Evolutionary conservation across 1,284 basidiomycete species (phyloP).

Genomic region (Phellopilus nigrolimitatus): DNA sequence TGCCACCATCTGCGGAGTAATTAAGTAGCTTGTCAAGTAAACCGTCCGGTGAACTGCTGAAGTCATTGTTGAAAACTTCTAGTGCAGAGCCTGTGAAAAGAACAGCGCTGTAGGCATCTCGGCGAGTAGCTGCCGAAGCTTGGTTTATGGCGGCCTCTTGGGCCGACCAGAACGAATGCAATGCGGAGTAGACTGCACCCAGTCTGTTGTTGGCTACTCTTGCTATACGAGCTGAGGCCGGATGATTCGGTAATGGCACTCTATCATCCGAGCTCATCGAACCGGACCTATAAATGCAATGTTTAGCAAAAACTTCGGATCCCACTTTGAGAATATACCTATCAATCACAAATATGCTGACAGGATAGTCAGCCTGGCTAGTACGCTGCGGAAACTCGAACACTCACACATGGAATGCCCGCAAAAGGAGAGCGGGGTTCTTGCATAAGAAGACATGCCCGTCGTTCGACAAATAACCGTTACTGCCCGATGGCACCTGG

Average conservation of each 20-base stretch:
- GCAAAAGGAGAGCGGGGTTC: conserved; percentile 50
- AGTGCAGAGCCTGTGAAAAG: conserved; percentile 38
- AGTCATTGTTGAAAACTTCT: conserved; percentile 41
- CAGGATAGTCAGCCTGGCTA: background rate
- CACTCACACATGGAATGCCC: conserved; percentile 56
- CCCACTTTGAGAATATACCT: conserved; percentile 29
- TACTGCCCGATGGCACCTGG: conserved; percentile 27
- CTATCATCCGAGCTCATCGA: conserved; percentile 45
- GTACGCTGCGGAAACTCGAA: background rate
- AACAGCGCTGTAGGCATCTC: conserved; percentile 56
- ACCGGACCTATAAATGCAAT: conserved; percentile 37
- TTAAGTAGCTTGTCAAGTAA: conserved; percentile 39
- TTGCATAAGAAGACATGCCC: conserved; percentile 51
- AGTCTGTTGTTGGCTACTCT: conserved; percentile 43
- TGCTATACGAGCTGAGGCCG: conserved; percentile 37
- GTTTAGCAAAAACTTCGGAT: background rate
- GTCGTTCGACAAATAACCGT: conserved; percentile 52
- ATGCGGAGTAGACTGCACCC: conserved; percentile 53
- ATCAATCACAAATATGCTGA: conserved; percentile 50
- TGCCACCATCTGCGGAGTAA: conserved; percentile 36
- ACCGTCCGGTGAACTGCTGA: conserved; percentile 41
- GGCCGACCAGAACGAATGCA: conserved; percentile 52
- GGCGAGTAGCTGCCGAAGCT: conserved; percentile 28
- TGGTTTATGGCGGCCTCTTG: conserved; percentile 32
- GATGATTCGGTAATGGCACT: conserved; percentile 41